Conservation (phyloP, 1,284 basidiomycete species). For the Cerrena zonata region DNA sequence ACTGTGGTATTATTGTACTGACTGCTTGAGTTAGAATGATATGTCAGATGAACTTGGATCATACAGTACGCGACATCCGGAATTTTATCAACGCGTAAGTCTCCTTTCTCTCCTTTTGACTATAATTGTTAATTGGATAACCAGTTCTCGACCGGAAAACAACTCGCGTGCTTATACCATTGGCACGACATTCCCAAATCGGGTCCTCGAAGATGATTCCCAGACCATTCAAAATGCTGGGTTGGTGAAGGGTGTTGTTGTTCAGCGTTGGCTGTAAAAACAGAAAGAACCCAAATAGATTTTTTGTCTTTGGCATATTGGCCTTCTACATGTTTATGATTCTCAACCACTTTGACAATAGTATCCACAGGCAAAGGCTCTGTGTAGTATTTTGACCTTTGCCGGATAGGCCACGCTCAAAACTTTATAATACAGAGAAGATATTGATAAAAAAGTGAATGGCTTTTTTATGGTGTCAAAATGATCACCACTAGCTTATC, state of each 20-base stretch:
- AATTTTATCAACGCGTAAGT: conserved; percentile 87
- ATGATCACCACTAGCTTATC: too few relatives aligned
- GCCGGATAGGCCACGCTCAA: too few relatives aligned
- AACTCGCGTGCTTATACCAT: conserved; percentile 66
- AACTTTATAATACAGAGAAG: too few relatives aligned
- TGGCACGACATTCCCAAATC: conserved; percentile 81
- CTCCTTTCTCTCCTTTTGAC: conserved; percentile 2
- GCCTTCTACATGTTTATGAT: too few relatives aligned
- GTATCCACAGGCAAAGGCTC: too few relatives aligned
- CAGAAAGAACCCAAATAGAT: too few relatives aligned
- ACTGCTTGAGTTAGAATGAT: conserved; percentile 54
- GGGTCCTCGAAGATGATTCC: conserved; percentile 60
- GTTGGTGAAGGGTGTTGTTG: conserved; percentile 77
- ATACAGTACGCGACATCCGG: conserved; percentile 84
- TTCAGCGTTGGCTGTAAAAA: conserved; percentile 74
- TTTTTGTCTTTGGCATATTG: too few relatives aligned
- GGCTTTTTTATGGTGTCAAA: too few relatives aligned
- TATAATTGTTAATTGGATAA: background rate
- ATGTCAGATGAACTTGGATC: conserved; percentile 84
- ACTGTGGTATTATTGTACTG: background rate
- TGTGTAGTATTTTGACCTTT: too few relatives aligned
- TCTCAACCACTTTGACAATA: too few relatives aligned
- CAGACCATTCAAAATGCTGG: conserved; percentile 73
- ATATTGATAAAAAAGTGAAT: too few relatives aligned
- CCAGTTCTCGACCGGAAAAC: conserved; percentile 72